These are phyloP conservation scores for Wickerhamomyces subpelliculosus DNA, from an alignment of 805 yeast species.

Conservation along the genomic window DNA sequence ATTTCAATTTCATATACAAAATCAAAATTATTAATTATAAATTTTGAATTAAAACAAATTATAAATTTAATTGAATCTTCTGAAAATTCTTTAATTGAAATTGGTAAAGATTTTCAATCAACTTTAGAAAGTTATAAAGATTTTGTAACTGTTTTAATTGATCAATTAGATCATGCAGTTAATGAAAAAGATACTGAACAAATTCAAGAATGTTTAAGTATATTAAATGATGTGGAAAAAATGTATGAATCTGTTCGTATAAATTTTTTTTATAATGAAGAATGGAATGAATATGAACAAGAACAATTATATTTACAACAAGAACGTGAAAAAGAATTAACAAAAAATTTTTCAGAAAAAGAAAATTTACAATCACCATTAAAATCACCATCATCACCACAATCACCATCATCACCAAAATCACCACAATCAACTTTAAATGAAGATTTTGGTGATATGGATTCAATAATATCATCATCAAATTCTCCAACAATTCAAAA, in stretches of 20 bases:
- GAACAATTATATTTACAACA: slow-evolving; percentile 1
- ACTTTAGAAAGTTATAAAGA: slow-evolving; percentile 45
- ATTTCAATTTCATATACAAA: slow-evolving; percentile 55
- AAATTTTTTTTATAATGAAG: slow-evolving; percentile 27
- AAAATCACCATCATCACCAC: not conserved
- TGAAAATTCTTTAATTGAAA: slow-evolving; percentile 15
- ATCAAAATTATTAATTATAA: slow-evolving; percentile 58
- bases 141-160: slow-evolving; percentile 51
- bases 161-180: slow-evolving; percentile 51
- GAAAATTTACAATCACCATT: not conserved
- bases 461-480: slow-evolving; percentile 4
- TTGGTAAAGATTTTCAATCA: slow-evolving; percentile 29
- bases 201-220: slow-evolving; percentile 60
- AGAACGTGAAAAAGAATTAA: slow-evolving; percentile 8
- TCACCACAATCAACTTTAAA: not conserved
- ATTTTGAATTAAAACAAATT: slow-evolving; percentile 47
- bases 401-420: not conserved
- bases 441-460: slow-evolving; percentile 2
- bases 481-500: too few relatives aligned
- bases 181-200: slow-evolving; percentile 46
- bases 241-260: slow-evolving; percentile 57
- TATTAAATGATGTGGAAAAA: slow-evolving; percentile 62
- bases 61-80: slow-evolving; percentile 21
- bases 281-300: slow-evolving; percentile 10
- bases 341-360: not conserved